Base-by-base conservation (phyloP, 176 grass and related monocot species). In the Aegilops bicornis region DNA sequence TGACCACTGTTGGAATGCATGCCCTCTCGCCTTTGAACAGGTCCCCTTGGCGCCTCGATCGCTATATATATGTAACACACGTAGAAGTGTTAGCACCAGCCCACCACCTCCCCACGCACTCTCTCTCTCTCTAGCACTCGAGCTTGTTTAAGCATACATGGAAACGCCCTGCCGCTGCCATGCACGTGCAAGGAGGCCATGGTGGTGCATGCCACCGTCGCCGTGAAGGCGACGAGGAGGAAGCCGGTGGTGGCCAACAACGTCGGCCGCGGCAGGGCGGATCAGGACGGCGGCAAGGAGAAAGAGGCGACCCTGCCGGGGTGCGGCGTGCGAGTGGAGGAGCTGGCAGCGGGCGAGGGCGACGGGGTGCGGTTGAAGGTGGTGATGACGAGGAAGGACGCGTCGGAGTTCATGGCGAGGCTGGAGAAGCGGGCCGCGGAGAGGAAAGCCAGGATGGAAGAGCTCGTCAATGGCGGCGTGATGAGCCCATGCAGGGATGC, bases 331-430 rank as follows among this genome's bases (percentile, higher is more conserved):
- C 73, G 42, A 2, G 43, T 50, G 50, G 16, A 25, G 8, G 79
- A 80, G 39, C 78, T 59, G 6, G 79, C 65, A 66, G 10, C 20
- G 84, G 78, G 84, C 54, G 84, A 83, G 27, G 88, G 22, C 0
- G 79, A 19, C 20, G 71, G 54, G 2, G 20, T 85, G 19, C 85
- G 67, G 64, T 47, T 94, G 81, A 91, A 70, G 87, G 81, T 94
- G 40, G 89, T 89, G 87, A 59, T 91, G 87, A 83, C n/a, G 82
- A 87, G 80, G 89, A 83, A 87, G 78, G 89, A 91, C 40, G 90
- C 79, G 23, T 79, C 74, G 33, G 87, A 85, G 85, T 61, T 94
- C 43, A 43, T 94, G 71, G 75, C 82, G 22, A 54, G 69, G 85
- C 85, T 89, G 37, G 79, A 77, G 39, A 62, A 64, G 68, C 36